A percentile compares a stretch with the other conserved stretches of the same genome.
Evolutionary conservation across 345 rosid genomes (phyloP).

Genomic region (Barbarea vulgaris): DNA sequence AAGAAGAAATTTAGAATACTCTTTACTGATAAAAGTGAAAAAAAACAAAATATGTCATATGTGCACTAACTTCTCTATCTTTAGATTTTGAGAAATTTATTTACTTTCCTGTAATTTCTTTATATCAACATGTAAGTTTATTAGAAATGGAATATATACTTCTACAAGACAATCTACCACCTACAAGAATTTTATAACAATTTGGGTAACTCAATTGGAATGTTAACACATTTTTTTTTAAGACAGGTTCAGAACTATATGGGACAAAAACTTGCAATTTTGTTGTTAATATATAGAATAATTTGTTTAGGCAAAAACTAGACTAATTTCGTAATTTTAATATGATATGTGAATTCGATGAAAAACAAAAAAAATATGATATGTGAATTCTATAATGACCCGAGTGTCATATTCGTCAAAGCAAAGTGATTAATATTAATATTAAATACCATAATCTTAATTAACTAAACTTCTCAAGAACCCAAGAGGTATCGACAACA

Average conservation of each 20-base stretch:
- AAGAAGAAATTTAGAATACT: background rate
- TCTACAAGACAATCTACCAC: background rate
- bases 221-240: background rate
- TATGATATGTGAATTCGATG: background rate
- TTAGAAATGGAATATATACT: constrained; percentile 1
- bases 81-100: background rate
- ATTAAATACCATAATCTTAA: background rate
- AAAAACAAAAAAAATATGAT: too few species aligned
- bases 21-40: constrained; percentile 17
- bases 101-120: background rate
- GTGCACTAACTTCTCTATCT: background rate
- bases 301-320: background rate
- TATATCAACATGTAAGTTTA: background rate
- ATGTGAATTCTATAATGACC: background rate
- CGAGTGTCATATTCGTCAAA: background rate
- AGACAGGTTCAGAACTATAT: background rate
- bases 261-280: background rate
- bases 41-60: background rate
- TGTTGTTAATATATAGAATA: background rate
- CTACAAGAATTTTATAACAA: background rate
- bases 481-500: constrained; percentile 6
- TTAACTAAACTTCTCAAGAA: constrained; percentile 14
- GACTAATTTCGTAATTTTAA: background rate
- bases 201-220: background rate
- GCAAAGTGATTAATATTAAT: background rate